Evolutionary conservation across 2,329 filamentous ascomycete species (phyloP).

Genomic region (Epichloe coenophiala): DNA sequence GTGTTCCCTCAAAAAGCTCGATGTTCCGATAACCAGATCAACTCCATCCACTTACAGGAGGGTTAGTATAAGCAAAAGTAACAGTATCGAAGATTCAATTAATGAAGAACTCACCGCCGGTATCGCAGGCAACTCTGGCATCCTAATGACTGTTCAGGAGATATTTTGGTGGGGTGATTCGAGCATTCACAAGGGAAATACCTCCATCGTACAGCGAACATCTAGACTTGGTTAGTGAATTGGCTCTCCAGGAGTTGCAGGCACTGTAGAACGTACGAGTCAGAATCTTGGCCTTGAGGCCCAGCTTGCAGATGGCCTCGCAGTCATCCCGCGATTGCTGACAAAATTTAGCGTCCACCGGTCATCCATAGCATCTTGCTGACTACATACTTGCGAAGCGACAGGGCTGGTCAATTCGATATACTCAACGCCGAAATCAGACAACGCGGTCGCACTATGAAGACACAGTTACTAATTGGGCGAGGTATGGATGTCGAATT

Average conservation of each 20-base stretch:
- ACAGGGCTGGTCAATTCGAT: conserved; percentile 71
- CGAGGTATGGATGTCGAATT: not conserved
- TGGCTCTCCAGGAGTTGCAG: too few species aligned
- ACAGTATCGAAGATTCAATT: not conserved
- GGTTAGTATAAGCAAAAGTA: not conserved
- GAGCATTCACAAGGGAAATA: not conserved
- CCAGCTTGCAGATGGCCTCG: conserved; percentile 86
- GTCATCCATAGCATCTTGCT: not conserved
- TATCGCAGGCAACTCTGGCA: conserved; percentile 2
- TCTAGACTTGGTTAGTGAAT: not conserved
- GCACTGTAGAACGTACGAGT: conserved; percentile 11
- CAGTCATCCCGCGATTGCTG: conserved; percentile 79
- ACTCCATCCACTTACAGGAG: conserved; percentile 37
- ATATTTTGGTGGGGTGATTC: not conserved
- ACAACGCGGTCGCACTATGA: conserved; percentile 6
- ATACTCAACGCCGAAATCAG: conserved; percentile 13
- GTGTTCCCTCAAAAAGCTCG: conserved; percentile 72
- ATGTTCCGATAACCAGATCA: conserved; percentile 53
- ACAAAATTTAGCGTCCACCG: conserved; percentile 25
- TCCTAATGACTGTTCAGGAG: not conserved
- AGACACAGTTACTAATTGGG: not conserved
- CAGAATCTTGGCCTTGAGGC: conserved; percentile 46
- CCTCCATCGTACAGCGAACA: conserved; percentile 13
- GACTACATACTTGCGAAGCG: conserved; percentile 24
- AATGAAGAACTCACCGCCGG: not conserved